Percentiles rank a stretch among this genome's conserved stretches.
Conservation (phyloP, 2,329 filamentous ascomycete genomes). For the Colletotrichum eleusines region DNA sequence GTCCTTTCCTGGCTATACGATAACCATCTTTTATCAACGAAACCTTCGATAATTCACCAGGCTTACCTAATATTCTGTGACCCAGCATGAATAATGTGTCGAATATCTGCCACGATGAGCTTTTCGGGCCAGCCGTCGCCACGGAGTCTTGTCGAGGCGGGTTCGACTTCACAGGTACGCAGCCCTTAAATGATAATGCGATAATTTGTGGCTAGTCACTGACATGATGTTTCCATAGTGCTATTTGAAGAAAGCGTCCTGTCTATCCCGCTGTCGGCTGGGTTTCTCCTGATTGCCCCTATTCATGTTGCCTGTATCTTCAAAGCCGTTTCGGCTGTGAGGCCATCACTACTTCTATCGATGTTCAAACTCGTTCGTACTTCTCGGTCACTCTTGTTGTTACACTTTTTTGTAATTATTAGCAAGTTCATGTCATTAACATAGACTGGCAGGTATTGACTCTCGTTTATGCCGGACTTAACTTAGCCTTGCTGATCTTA, state of each 20-base stretch:
- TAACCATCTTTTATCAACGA: conserved; percentile 6
- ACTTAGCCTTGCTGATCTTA: conserved; percentile 24
- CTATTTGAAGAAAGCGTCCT: conserved; percentile 25
- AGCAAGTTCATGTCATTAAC: conserved; percentile 21
- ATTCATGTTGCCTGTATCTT: conserved; percentile 22
- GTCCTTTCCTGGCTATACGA: conserved; percentile 11
- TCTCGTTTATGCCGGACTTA: conserved; percentile 22
- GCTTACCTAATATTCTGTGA: conserved; percentile 14
- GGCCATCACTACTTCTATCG: conserved; percentile 23
- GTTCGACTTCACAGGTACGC: conserved; percentile 24
- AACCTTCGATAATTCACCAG: conserved; percentile 13
- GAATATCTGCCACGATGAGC: conserved; percentile 28
- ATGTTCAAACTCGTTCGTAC: conserved; percentile 24
- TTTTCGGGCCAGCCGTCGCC: conserved; percentile 22
- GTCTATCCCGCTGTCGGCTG: conserved; percentile 20
- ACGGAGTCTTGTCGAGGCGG: conserved; percentile 25
- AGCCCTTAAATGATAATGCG: conserved; percentile 17
- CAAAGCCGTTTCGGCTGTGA: conserved; percentile 25
- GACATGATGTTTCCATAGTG: conserved; percentile 19
- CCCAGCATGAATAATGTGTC: conserved; percentile 27
- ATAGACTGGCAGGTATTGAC: conserved; percentile 20
- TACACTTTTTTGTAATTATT: conserved; percentile 10
- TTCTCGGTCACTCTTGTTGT: conserved; percentile 12
- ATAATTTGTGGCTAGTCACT: conserved; percentile 16
- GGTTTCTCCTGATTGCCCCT: conserved; percentile 25